Percentiles rank a stretch among this genome's conserved stretches.
Conservation (phyloP, 345 rosid genomes). For the Camelina hispida region DNA sequence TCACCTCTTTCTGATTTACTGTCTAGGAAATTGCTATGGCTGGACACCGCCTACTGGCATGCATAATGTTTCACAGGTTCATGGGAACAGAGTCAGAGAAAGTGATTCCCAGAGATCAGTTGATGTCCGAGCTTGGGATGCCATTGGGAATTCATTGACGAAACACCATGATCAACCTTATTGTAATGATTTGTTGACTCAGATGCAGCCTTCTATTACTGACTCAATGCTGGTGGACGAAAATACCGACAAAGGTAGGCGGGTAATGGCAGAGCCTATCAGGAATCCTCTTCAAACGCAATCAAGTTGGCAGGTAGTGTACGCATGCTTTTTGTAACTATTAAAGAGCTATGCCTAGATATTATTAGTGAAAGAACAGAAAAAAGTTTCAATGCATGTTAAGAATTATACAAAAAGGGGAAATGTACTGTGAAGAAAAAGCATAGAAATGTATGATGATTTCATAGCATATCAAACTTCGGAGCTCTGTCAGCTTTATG, state of each 20-base stretch:
- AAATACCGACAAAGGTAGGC: conserved; percentile 44
- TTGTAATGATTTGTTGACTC: conserved; percentile 45
- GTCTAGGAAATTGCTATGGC: conserved; percentile 47
- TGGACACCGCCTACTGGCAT: conserved; percentile 48
- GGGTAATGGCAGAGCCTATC: conserved; percentile 44
- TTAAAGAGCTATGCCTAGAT: neutral
- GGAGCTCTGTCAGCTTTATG: neutral
- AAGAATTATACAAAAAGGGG: neutral
- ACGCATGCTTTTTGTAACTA: neutral
- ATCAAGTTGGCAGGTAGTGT: conserved; percentile 72
- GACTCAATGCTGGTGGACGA: conserved; percentile 45
- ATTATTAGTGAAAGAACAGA: neutral
- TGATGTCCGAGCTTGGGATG: conserved; percentile 71
- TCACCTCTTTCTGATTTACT: conserved; percentile 30
- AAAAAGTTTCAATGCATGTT: conserved; percentile 1
- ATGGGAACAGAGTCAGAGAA: conserved; percentile 47
- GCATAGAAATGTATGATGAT: conserved; percentile 6
- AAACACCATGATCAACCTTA: conserved; percentile 48
- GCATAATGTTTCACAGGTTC: conserved; percentile 44
- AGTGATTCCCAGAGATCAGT: conserved; percentile 56
- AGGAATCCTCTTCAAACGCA: conserved; percentile 55
- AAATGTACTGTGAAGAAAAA: conserved; percentile 6
- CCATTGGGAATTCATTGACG: conserved; percentile 52
- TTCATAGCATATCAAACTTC: neutral
- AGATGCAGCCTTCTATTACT: conserved; percentile 43